Conservation (phyloP, 768 basidiomycete genomes). For the Steccherinum ochraceum region DNA sequence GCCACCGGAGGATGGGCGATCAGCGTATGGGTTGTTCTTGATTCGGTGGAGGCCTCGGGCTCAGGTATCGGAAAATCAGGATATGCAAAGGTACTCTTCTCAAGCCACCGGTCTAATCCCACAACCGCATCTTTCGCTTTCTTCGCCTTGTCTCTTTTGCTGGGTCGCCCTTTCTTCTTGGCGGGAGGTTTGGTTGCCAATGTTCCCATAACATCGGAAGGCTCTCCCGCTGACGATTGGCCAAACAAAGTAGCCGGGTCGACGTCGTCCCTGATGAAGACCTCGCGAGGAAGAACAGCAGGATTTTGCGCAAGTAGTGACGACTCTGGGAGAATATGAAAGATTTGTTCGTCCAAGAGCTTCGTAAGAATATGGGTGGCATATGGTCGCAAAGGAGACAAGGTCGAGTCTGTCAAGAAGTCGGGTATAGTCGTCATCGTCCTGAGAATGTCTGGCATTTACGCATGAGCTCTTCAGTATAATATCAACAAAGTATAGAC, state of each 20-base stretch:
- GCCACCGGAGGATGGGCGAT: slow-evolving; percentile 24
- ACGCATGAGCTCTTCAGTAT: too few species aligned
- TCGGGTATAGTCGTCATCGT: slow-evolving; percentile 44
- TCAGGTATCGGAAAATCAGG: neutral
- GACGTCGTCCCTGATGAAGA: slow-evolving; percentile 38
- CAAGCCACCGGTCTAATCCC: slow-evolving; percentile 44
- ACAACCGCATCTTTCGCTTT: slow-evolving; percentile 45
- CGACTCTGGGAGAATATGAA: slow-evolving; percentile 56
- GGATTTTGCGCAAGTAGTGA: slow-evolving; percentile 49
- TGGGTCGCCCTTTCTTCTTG: slow-evolving; percentile 54
- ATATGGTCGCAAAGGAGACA: slow-evolving; percentile 44
- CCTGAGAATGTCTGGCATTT: slow-evolving; percentile 53
- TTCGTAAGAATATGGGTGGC: slow-evolving; percentile 41
- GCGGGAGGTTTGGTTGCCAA: slow-evolving; percentile 9
- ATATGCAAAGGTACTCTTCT: slow-evolving; percentile 26
- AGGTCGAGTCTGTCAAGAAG: slow-evolving; percentile 31
- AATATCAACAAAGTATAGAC: too few species aligned
- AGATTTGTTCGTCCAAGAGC: slow-evolving; percentile 42
- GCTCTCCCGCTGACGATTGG: slow-evolving; percentile 15
- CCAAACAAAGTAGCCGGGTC: slow-evolving; percentile 1
- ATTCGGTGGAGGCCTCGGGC: neutral
- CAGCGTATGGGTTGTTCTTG: slow-evolving; percentile 27
- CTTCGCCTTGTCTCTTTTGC: slow-evolving; percentile 51
- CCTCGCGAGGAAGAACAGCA: slow-evolving; percentile 61
- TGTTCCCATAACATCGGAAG: neutral